Conservation (phyloP, 495 filamentous ascomycete genomes). For the Hypoxylon perforatum region DNA sequence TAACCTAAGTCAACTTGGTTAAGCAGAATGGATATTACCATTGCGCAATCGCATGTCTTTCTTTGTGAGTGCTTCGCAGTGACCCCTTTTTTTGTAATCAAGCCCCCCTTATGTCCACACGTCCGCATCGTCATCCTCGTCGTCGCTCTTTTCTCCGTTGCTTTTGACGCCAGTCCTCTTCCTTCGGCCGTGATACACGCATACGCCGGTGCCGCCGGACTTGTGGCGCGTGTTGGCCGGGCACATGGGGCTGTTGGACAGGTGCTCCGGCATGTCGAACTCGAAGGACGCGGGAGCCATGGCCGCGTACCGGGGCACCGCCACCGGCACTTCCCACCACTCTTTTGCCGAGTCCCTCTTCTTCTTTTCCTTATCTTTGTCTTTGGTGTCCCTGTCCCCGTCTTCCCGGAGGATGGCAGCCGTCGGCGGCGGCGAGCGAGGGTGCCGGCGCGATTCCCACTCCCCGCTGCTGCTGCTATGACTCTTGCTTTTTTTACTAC, state of each 20-base stretch:
- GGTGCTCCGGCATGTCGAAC: slow-evolving; percentile 71
- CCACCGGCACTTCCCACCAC: slow-evolving; percentile 47
- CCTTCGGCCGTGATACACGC: slow-evolving; percentile 55
- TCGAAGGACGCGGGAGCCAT: slow-evolving; percentile 50
- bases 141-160: background rate
- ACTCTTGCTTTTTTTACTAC: background rate
- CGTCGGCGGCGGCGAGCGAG: background rate
- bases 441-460: background rate
- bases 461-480: background rate
- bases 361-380: slow-evolving; percentile 19
- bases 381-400: slow-evolving; percentile 5
- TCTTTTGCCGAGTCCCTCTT: slow-evolving; percentile 32
- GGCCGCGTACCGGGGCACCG: slow-evolving; percentile 20
- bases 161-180: slow-evolving; percentile 16
- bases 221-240: slow-evolving; percentile 67
- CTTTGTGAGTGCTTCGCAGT: too few relatives aligned
- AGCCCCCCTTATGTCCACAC: slow-evolving; percentile 14
- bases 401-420: slow-evolving; percentile 27
- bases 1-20: too few relatives aligned
- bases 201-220: slow-evolving; percentile 65
- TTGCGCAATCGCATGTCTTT: too few relatives aligned
- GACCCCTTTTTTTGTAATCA: too few relatives aligned
- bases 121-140: background rate
- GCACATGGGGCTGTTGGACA: slow-evolving; percentile 72
- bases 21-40: too few relatives aligned